Percentiles rank a stretch among this genome's conserved stretches.
Conservation (phyloP, 1,284 basidiomycete genomes). For the Tylopilus sp. region DNA sequence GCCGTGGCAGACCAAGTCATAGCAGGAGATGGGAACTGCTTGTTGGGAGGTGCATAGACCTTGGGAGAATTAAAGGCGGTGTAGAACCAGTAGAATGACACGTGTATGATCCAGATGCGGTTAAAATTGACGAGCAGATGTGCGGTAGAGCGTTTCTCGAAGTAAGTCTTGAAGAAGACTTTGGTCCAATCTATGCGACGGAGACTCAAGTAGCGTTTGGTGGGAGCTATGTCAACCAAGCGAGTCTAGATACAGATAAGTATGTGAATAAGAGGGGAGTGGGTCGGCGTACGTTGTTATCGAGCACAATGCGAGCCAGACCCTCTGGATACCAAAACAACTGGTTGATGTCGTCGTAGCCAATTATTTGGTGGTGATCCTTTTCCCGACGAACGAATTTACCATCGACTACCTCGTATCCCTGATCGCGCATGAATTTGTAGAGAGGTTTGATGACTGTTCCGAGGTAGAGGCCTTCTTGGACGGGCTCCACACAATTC, state of each 20-base stretch:
- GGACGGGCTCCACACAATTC: constrained; percentile 89
- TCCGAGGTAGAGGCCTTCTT: constrained; percentile 92
- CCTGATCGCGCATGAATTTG: constrained; percentile 95
- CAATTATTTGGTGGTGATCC: constrained; percentile 95
- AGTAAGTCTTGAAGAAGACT: constrained; percentile 97
- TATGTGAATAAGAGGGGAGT: not conserved
- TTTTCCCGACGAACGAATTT: constrained; percentile 93
- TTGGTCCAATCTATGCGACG: constrained; percentile 87
- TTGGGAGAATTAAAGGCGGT: constrained; percentile 95
- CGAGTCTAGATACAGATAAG: constrained; percentile 56
- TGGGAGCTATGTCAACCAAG: constrained; percentile 83
- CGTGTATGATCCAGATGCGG: constrained; percentile 92
- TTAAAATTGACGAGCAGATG: constrained; percentile 97
- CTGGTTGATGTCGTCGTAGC: constrained; percentile 99
- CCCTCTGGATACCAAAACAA: constrained; percentile 99
- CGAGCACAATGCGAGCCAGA: constrained; percentile 85
- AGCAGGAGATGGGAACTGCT: constrained; percentile 56
- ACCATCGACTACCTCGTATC: constrained; percentile 93
- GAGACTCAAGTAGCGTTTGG: constrained; percentile 90
- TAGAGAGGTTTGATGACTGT: constrained; percentile 94
- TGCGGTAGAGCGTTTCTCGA: constrained; percentile 87
- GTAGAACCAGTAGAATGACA: constrained; percentile 91
- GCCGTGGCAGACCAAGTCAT: constrained; percentile 95
- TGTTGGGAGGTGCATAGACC: constrained; percentile 75
- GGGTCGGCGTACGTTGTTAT: constrained; percentile 67